Conservation (phyloP, 176 grass and related monocot species). For the Raddia guianensis region DNA sequence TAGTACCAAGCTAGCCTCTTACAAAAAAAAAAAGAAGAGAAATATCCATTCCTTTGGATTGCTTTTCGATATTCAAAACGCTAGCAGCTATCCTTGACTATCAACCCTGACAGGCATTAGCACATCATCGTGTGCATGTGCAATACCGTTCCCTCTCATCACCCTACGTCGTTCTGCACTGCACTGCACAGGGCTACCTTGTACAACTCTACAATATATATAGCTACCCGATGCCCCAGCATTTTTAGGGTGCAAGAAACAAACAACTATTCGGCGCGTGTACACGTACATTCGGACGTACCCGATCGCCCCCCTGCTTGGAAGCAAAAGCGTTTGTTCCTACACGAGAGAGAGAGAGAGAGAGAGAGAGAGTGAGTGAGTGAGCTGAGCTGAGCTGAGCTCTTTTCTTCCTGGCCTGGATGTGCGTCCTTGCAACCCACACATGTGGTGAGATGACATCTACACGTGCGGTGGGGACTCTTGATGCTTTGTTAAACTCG, state of each 20-base stretch:
- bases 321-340: not conserved
- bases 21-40: no score
- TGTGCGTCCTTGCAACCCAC: conserved; percentile 44
- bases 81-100: no score
- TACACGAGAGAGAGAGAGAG: not conserved
- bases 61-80: no score
- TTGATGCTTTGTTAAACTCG: conserved; percentile 60
- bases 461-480: conserved; percentile 76
- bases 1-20: no score
- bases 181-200: no score
- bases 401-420: not conserved
- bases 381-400: not conserved
- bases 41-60: no score
- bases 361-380: not conserved
- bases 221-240: not conserved
- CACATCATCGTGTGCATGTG: no score
- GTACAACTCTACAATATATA: no score
- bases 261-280: conserved; percentile 21
- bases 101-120: no score
- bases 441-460: conserved; percentile 75
- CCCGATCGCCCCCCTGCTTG: not conserved
- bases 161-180: no score
- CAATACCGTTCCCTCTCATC: no score
- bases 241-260: not conserved
- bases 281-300: conserved; percentile 36